Conservation (phyloP, 2,329 filamentous ascomycete genomes). For the Beauveria australis region DNA sequence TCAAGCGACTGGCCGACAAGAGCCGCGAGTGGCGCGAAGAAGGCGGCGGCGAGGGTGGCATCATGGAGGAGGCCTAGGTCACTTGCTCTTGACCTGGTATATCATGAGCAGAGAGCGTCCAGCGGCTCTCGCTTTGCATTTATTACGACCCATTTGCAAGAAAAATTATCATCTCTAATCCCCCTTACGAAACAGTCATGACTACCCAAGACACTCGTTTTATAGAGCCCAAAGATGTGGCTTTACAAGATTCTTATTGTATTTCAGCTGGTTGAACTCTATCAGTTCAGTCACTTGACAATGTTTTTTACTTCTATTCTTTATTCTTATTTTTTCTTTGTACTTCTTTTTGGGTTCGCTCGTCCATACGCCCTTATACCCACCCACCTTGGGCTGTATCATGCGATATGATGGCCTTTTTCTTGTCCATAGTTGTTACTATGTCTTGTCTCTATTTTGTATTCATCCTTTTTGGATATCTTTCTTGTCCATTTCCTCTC, state of each 20-base stretch:
- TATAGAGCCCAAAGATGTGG: constrained; percentile 1
- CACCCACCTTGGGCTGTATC: constrained; percentile 8
- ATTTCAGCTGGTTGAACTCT: background rate
- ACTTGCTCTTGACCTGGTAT: background rate
- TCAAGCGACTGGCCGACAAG: constrained; percentile 72
- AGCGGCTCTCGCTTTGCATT: background rate
- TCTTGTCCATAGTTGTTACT: background rate
- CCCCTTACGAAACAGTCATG: constrained; percentile 9
- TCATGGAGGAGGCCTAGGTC: constrained; percentile 49
- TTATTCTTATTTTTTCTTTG: background rate
- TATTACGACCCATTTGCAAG: background rate
- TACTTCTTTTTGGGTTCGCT: background rate
- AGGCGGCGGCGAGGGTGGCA: constrained; percentile 62
- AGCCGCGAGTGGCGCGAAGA: constrained; percentile 90
- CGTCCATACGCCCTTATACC: constrained; percentile 5
- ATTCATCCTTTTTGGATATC: background rate
- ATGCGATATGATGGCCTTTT: constrained; percentile 9
- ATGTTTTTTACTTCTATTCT: constrained; percentile 3
- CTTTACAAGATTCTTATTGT: background rate
- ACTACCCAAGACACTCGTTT: constrained; percentile 6
- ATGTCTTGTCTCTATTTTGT: background rate
- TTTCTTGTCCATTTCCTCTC: background rate
- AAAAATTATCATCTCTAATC: background rate
- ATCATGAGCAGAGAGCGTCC: background rate
- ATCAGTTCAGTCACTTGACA: constrained; percentile 6